Base-by-base conservation (phyloP, 192 early-diverging fungal species). In the Coemansia sp. region DNA sequence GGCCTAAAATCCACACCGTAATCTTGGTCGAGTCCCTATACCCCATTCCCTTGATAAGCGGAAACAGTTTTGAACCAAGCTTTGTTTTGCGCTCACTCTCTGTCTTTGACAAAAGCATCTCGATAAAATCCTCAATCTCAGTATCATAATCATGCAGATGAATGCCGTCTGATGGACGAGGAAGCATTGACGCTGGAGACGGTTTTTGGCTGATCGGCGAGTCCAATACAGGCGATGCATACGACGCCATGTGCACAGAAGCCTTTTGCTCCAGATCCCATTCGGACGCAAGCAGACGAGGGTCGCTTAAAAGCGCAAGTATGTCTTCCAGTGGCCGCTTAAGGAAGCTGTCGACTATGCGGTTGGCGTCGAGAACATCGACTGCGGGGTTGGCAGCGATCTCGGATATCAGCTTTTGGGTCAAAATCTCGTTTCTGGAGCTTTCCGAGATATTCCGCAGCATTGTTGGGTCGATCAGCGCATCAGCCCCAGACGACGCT, bases 1-100 rank as follows among this genome's bases (percentile, higher is more conserved):
- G 74, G 22, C 77, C 83, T 52, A 84, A 77, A 28, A 84, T 80
- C 77, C 83, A 80, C 51, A 84, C 83, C 5, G 83, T 84, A 20
- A 84, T 68, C 66, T 80, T 84, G 25, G 83, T 84, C 36, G 75
- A 71, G 32, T 84, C 83, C 56, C 64, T 67, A 61, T 76, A 71
- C 16, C 83, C 83, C 71, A 84, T 76, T 45, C 77, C 74, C 72
- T 84, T 84, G 61, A 84, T 74, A 28, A 84, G 63, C 14, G 83
- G 83, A 69, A 84, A 84, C 67, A 84, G 69, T 60, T 77, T 80
- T 10, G 77, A 77, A 11, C 83, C 83, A 18, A 84, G 72, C 67
- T 84, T 84, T 66, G 77, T 80, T 65, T 80, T 84, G 34, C 83
- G 71, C 72, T 80, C 77, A 54, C 61, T 72, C 49, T 76, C 83